Base-by-base conservation (phyloP, 164 flowering plant species). In the Akebia trifoliata region DNA sequence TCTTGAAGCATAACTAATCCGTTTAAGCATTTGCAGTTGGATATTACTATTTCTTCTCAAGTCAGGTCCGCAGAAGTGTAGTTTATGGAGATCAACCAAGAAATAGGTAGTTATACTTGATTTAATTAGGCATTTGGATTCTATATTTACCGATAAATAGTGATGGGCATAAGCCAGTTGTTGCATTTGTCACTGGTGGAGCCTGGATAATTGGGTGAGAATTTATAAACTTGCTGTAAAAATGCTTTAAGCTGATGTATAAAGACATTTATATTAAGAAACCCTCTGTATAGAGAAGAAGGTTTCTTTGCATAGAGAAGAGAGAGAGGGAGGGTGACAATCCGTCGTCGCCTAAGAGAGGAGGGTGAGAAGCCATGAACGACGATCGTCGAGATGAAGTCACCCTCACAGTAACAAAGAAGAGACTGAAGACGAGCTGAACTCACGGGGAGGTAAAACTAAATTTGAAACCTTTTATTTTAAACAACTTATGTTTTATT, bases 201-300 rank as follows among this genome's bases (percentile, higher is more conserved):
- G 97, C 99, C 10, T 93, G 97, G 97, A 90, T 93, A 47, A 90
- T 93, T 66, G 99, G 99, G 99, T 93, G 59, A 74, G 85, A 50
- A 37, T 50, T 61, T 57, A 26, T 43, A 38, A 25, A 7, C 8
- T 50, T 58, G 24, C 26, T 3, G 37, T 31, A 30, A 15, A 31
- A 54, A 17, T 21, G 50, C 9, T 22, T 46, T 17, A 54, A 63
- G 18, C 34, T 42, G 40, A 34, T 12, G 26, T n/a, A 6, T 21
- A 40, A 38, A 22, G 7, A 38, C n/a, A 37, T 22, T 1, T 10
- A 38, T 11, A 38, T 21, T 9, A 34, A 36, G 58, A 28, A 8
- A 8, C n/a, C n/a, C n/a, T n/a, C n/a, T n/a, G n/a, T n/a, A 8
- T 11, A n/a, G n/a, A n/a, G n/a, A n/a, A n/a, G n/a, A n/a, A n/a